Percentiles rank a stretch among this genome's conserved stretches.
Evolutionary conservation across 208 protist genomes (phyloP).

Genomic region (Phytomonas francai): DNA sequence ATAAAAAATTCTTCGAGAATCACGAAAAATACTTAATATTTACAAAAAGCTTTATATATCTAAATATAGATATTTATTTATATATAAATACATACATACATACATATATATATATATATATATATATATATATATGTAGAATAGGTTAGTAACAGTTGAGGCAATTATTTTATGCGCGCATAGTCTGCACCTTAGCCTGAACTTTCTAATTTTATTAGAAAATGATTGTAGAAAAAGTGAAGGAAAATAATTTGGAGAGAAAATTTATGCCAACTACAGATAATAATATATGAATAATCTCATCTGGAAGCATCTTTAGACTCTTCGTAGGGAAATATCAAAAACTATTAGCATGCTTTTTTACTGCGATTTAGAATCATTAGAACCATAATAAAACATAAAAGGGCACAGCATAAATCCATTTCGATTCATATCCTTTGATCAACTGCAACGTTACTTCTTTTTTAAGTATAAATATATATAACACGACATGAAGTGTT

Average conservation of each 20-base stretch:
- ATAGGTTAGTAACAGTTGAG: not conserved
- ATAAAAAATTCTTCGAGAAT: constrained; percentile 16
- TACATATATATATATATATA: constrained; percentile 7
- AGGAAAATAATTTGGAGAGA: not conserved
- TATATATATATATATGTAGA: constrained; percentile 16
- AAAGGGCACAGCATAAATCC: not conserved
- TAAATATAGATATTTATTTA: constrained; percentile 9
- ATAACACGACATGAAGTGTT: not conserved
- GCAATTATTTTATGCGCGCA: not conserved
- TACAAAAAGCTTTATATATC: constrained; percentile 6
- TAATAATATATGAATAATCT: not conserved
- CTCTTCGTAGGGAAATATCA: not conserved
- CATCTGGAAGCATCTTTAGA: not conserved
- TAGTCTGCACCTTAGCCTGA: not conserved
- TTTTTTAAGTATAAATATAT: not conserved
- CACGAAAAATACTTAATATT: not conserved
- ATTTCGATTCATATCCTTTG: not conserved
- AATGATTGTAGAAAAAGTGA: not conserved
- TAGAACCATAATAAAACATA: not conserved
- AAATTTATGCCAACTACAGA: not conserved
- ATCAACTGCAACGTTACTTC: not conserved
- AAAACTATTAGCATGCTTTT: not conserved
- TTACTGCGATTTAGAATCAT: not conserved
- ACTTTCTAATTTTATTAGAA: not conserved
- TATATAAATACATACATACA: constrained; percentile 14